phyloP scores from a whole-genome alignment of 1,139 yeast species.

The Diutina scorzettiae region DNA sequence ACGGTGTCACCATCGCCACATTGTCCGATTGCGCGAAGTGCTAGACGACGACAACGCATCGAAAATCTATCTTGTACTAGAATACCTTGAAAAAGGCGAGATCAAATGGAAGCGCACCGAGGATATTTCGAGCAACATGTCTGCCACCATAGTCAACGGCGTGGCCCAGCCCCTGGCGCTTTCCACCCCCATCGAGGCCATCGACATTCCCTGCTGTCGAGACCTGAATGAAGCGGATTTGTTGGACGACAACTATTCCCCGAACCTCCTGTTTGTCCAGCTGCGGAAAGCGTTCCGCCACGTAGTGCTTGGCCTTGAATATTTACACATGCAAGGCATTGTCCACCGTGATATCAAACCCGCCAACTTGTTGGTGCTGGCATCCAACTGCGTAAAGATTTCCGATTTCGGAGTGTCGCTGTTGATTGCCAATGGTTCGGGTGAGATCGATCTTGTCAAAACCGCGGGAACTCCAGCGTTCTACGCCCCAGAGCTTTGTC shows the following conservation, averaged over 20 bases:
- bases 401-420: slow-evolving; percentile 96
- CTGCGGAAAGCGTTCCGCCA: slow-evolving; percentile 71
- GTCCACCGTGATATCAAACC: slow-evolving; percentile 97
- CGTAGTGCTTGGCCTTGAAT: slow-evolving; percentile 82
- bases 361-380: slow-evolving; percentile 71
- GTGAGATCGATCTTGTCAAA: slow-evolving; percentile 73
- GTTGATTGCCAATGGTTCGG: slow-evolving; percentile 50
- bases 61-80: slow-evolving; percentile 83
- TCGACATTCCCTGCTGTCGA: slow-evolving; percentile 28
- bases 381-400: slow-evolving; percentile 71
- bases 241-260: slow-evolving; percentile 33
- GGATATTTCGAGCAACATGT: slow-evolving; percentile 1
- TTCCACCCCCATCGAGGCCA: not conserved
- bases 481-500: slow-evolving; percentile 68
- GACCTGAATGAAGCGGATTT: slow-evolving; percentile 25
- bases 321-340: slow-evolving; percentile 85
- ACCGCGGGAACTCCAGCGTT: slow-evolving; percentile 91
- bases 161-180: slow-evolving; percentile 8
- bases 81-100: slow-evolving; percentile 88
- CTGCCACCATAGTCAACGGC: slow-evolving; percentile 10
- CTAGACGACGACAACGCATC: slow-evolving; percentile 76
- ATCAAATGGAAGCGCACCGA: slow-evolving; percentile 62
- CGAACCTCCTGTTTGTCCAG: slow-evolving; percentile 53
- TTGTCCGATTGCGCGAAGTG: slow-evolving; percentile 78
- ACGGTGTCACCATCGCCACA: slow-evolving; percentile 83